A percentile compares a stretch with the other conserved stretches of the same genome.
These are phyloP conservation scores for Vigna unguiculata DNA, from an alignment of 306 rosid genomes.

Conservation along the genomic window DNA sequence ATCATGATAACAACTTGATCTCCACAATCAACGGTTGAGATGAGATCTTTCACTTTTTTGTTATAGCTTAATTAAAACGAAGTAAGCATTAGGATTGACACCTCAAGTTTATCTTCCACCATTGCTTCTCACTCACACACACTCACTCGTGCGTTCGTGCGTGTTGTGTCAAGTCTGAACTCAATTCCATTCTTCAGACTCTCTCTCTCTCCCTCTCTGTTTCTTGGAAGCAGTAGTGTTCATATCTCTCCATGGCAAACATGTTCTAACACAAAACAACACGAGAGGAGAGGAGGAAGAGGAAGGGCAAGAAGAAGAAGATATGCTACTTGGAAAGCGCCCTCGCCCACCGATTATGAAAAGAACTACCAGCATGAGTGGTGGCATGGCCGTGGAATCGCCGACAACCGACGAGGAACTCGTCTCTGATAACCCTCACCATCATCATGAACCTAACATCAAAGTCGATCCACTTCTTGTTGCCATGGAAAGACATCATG, in stretches of 20 bases:
- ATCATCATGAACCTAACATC: background rate
- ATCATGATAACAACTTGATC: conserved; percentile 18
- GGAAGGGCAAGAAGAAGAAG: conserved; percentile 32
- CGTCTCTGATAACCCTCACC: conserved; percentile 3
- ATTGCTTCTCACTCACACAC: conserved; percentile 46
- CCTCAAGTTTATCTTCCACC: conserved; percentile 61
- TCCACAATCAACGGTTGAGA: conserved; percentile 69
- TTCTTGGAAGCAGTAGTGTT: background rate
- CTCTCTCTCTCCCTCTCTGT: conserved; percentile 17
- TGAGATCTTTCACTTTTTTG: no score
- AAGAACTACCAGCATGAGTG: conserved; percentile 79
- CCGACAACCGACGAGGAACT: conserved; percentile 35
- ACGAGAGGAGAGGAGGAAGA: no score
- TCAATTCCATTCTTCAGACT: conserved; percentile 5
- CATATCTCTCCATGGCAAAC: background rate
- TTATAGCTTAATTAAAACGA: no score
- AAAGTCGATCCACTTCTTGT: conserved; percentile 28
- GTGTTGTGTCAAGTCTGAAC: background rate
- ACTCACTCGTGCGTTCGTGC: background rate
- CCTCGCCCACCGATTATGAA: conserved; percentile 54
- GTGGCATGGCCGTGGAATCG: conserved; percentile 58
- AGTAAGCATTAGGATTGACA: conserved; percentile 16
- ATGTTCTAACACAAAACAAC: background rate
- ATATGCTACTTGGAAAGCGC: conserved; percentile 76
- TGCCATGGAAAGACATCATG: background rate